A percentile compares a stretch with the other conserved stretches of the same genome.
Evolutionary conservation across 805 yeast genomes (phyloP).

Genomic region (Saccharomycopsis amapae): DNA sequence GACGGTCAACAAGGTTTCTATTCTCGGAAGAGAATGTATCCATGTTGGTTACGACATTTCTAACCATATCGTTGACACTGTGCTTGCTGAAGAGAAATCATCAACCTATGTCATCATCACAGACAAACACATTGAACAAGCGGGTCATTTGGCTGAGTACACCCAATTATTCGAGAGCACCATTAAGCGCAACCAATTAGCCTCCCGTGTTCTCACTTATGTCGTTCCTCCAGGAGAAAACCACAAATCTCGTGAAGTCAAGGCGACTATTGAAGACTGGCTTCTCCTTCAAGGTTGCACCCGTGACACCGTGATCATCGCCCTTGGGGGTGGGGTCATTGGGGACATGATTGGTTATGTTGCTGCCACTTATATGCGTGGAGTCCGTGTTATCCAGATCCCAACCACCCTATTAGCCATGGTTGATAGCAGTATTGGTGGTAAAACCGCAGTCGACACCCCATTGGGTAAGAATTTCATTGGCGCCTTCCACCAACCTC

Average conservation of each 20-base stretch:
- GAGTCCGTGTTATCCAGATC: constrained; percentile 86
- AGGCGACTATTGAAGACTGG: constrained; percentile 90
- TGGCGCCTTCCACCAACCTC: constrained; percentile 98
- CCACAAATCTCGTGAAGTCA: constrained; percentile 79
- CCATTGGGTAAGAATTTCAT: constrained; percentile 92
- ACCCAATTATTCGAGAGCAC: constrained; percentile 34
- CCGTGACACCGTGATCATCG: constrained; percentile 88
- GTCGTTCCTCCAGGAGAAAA: constrained; percentile 89
- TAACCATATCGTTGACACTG: constrained; percentile 63
- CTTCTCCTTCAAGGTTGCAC: constrained; percentile 81
- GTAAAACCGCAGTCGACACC: constrained; percentile 96
- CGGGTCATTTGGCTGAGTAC: constrained; percentile 52
- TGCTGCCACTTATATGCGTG: constrained; percentile 99
- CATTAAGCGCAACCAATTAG: constrained; percentile 33
- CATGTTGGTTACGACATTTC: constrained; percentile 85
- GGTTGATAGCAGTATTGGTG: constrained; percentile 98
- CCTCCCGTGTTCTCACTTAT: constrained; percentile 66
- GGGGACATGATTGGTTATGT: constrained; percentile 99
- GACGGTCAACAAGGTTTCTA: constrained; percentile 48
- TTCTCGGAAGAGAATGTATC: constrained; percentile 76
- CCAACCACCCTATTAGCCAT: constrained; percentile 92
- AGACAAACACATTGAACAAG: constrained; percentile 68
- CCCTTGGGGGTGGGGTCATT: constrained; percentile 97
- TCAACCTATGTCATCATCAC: constrained; percentile 91
- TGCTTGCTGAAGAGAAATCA: constrained; percentile 55